Evolutionary conservation across 1,284 basidiomycete genomes (phyloP).

Genomic region (Cryptococcus hybrid): DNA sequence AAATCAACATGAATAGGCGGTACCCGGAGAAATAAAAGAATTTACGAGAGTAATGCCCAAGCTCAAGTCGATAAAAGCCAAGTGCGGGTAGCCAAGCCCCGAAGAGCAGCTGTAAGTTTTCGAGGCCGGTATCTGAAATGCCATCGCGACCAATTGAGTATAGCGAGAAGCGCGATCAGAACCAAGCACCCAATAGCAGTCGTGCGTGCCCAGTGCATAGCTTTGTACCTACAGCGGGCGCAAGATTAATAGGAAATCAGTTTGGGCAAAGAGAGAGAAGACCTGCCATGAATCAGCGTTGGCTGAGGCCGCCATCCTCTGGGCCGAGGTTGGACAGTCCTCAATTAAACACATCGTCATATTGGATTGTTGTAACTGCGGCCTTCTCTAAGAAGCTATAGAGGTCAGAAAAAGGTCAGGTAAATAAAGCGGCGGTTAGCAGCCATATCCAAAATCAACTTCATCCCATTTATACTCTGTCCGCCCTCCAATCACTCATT

Average conservation of each 20-base stretch:
- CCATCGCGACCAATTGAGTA: background rate
- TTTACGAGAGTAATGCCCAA: slow-evolving; percentile 1
- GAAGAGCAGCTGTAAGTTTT: background rate
- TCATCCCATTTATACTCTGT: no score
- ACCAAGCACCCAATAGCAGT: background rate
- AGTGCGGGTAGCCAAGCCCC: background rate
- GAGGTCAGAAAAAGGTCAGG: no score
- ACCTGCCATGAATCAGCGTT: background rate
- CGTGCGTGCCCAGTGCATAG: background rate
- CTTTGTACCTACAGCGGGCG: background rate
- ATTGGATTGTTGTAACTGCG: background rate
- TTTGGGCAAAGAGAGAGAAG: background rate
- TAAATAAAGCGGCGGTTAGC: no score
- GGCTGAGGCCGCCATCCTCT: background rate
- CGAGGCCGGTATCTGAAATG: background rate
- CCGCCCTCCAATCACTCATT: no score
- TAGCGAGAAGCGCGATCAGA: slow-evolving; percentile 1
- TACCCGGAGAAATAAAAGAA: no score
- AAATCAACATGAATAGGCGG: no score
- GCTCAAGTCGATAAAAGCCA: slow-evolving; percentile 3
- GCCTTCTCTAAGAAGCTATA: background rate
- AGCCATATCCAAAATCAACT: no score
- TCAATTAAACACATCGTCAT: background rate
- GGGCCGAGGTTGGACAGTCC: background rate
- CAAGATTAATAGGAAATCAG: background rate